phyloP scores from a whole-genome alignment of 352 stramenopile genomes.

The Phytophthora pinifolia region DNA sequence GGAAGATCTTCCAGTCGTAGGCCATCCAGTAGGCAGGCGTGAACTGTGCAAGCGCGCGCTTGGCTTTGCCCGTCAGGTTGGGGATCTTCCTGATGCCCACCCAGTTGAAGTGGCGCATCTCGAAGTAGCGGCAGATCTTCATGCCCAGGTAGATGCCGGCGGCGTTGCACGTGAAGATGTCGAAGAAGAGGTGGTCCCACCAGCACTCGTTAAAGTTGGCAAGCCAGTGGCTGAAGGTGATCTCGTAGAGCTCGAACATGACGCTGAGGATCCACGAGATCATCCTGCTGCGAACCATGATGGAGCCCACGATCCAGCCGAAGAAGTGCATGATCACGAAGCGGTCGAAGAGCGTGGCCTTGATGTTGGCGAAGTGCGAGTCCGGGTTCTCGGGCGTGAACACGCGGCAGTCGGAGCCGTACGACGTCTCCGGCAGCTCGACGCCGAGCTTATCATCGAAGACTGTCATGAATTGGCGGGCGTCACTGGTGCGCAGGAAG shows the following conservation, averaged over 20 bases:
- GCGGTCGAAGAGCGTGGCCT: conserved; percentile 80
- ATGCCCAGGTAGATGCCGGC: conserved; percentile 90
- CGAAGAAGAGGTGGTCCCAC: conserved; percentile 94
- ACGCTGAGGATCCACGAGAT: conserved; percentile 84
- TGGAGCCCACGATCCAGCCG: conserved; percentile 84
- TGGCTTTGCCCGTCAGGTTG: conserved; percentile 75
- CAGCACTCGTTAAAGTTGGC: conserved; percentile 96
- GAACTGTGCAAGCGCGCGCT: conserved; percentile 87
- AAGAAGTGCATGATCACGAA: conserved; percentile 93
- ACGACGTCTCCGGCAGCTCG: conserved; percentile 79
- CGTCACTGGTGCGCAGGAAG: conserved; percentile 79
- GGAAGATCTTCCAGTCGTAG: conserved; percentile 94
- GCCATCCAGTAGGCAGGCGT: conserved; percentile 90
- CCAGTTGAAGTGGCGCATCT: conserved; percentile 91
- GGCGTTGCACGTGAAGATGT: conserved; percentile 94
- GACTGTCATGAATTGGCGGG: conserved; percentile 80
- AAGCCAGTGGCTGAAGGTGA: conserved; percentile 91
- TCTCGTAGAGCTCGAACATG: conserved; percentile 87
- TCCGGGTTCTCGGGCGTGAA: conserved; percentile 87
- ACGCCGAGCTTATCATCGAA: conserved; percentile 81
- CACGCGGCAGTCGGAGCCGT: conserved; percentile 81
- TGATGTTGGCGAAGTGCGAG: conserved; percentile 76
- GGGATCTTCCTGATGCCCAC: conserved; percentile 87
- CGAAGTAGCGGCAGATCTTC: conserved; percentile 85
- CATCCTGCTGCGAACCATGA: conserved; percentile 86